Conservation (phyloP, 2,329 filamentous ascomycete genomes). For the Sporothrix humicola region DNA sequence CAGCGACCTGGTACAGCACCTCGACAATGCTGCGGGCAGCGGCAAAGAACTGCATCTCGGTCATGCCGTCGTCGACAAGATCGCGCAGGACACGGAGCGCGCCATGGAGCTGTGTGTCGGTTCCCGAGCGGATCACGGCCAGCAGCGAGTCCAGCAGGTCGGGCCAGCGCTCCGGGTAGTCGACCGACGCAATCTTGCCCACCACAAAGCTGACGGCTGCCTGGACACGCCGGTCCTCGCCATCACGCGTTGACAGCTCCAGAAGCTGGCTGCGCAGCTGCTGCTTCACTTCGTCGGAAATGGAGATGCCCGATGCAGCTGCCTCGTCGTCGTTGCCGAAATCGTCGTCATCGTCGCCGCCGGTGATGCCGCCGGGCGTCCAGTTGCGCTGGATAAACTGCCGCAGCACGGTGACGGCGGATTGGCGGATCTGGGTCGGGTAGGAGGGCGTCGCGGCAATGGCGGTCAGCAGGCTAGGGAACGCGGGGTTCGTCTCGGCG, state of each 20-base stretch:
- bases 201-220: conserved; percentile 79
- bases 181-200: conserved; percentile 89
- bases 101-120: conserved; percentile 82
- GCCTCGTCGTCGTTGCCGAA: conserved; percentile 57
- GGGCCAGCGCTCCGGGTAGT: conserved; percentile 97
- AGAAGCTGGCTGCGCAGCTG: conserved; percentile 76
- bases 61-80: conserved; percentile 90
- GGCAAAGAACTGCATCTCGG: conserved; percentile 91
- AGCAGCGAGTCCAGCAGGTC: conserved; percentile 81
- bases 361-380: conserved; percentile 77
- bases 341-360: conserved; percentile 69
- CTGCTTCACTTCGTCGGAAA: conserved; percentile 74
- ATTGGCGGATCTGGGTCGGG: conserved; percentile 77
- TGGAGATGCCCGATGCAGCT: conserved; percentile 57
- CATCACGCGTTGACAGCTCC: conserved; percentile 73
- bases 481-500: conserved; percentile 71
- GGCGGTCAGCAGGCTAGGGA: conserved; percentile 78
- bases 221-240: conserved; percentile 85
- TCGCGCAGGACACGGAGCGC: conserved; percentile 86
- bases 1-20: conserved; percentile 80
- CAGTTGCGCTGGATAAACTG: conserved; percentile 85
- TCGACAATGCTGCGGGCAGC: conserved; percentile 86
- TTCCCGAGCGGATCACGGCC: conserved; percentile 74
- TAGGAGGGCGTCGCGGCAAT: conserved; percentile 79
- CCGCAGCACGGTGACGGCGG: conserved; percentile 79